Evolutionary conservation across 140 eudicot species (phyloP), one percentile per base, ranked within the genome.

Genomic region (Ambrosia hybrid): DNA sequence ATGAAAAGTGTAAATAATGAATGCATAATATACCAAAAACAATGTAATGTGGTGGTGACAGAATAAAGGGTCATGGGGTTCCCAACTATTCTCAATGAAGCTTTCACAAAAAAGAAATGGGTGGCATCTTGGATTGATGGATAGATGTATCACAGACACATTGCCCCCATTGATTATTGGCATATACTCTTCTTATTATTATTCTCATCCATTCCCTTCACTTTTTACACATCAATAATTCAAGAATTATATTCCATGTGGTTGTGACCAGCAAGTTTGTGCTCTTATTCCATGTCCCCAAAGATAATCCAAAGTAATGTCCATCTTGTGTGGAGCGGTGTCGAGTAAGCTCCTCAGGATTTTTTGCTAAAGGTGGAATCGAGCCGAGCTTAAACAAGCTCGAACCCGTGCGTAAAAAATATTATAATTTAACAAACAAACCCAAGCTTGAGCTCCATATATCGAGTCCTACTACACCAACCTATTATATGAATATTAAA

Each of bases 61-160:
- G 67, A 68, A 83, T 76, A 76, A 58, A 72, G 82, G 65, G 79
- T 51, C 33, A 74, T 61, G 64, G 57, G 73, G 75, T 68, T 59
- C 56, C 62, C 56, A 80, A 73, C 69, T 64, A 76, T 73, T 73
- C 13, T 49, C 51, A 57, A 10, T 39, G 66, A 63, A 71, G 76
- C 75, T 57, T 77, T 73, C 56, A 67, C 76, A 73, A 75, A 75
- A 80, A 58, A 39, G 52, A 76, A 68, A 74, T 64, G 77, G 78
- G 78, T 71, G 82, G 76, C 80, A 80, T 77, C 72, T 80, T 74
- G 70, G 70, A 79, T 78, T 86, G 83, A 80, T 83, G 85, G 87
- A 80, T 74, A 56, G 60, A 79, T 65, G 68, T 36, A 65, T 78
- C 77, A 64, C 67, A 65, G 64, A 70, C 75, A 74, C 72, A 66